Evolutionary conservation across 2,329 filamentous ascomycete genomes (phyloP).

Genomic region (Colletotrichum shisoi): DNA sequence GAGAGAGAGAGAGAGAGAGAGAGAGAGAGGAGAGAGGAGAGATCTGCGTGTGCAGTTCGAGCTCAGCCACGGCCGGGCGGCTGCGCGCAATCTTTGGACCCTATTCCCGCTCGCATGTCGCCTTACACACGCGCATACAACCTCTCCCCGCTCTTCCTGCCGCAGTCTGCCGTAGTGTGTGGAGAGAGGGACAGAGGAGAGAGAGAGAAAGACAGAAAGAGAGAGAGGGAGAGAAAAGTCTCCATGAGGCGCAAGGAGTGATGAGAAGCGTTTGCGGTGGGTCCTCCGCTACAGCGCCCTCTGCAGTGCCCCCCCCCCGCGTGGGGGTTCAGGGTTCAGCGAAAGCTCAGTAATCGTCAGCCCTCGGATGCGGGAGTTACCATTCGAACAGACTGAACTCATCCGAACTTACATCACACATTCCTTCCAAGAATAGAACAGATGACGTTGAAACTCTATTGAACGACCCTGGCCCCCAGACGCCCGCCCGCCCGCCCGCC

Average conservation of each 20-base stretch:
- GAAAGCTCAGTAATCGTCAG: neutral
- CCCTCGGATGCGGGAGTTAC: neutral
- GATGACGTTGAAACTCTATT: neutral
- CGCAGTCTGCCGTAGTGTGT: conserved; percentile 13
- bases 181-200: neutral
- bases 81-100: conserved; percentile 12
- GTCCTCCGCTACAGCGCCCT: neutral
- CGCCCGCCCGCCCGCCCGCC: neutral
- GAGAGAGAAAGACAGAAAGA: neutral
- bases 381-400: too few relatives aligned
- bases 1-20: conserved; percentile 4
- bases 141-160: conserved; percentile 18
- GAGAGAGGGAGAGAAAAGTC: neutral
- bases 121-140: neutral
- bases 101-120: neutral
- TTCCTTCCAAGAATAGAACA: neutral
- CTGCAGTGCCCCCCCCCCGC: too few relatives aligned
- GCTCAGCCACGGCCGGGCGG: conserved; percentile 28
- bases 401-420: too few relatives aligned
- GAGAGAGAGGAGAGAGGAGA: neutral
- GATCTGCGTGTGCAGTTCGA: neutral
- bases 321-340: neutral
- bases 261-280: neutral
- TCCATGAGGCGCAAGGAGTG: neutral
- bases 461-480: neutral